Percentiles rank a stretch among this genome's conserved stretches.
Conservation (phyloP, 345 rosid species). For the Brassica rapa region DNA sequence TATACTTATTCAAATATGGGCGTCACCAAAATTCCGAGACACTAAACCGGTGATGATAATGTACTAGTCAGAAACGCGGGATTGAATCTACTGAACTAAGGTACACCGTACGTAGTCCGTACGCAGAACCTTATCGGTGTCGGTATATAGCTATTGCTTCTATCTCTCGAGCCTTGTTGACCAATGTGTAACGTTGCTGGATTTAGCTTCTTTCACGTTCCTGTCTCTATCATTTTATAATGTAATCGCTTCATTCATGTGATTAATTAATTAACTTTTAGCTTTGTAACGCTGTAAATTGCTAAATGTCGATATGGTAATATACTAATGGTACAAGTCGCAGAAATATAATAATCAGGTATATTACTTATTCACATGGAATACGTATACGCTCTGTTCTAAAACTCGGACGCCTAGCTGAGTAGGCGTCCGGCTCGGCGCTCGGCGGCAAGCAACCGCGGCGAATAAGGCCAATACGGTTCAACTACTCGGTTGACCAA, state of each 20-base stretch:
- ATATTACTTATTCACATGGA: background rate
- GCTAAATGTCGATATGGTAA: background rate
- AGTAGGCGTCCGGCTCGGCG: no score
- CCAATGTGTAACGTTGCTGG: slow-evolving; percentile 32
- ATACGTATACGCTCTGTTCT: background rate
- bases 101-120: background rate
- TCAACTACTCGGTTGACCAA: no score
- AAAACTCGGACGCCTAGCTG: no score
- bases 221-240: slow-evolving; percentile 19
- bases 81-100: background rate
- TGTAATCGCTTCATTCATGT: slow-evolving; percentile 6
- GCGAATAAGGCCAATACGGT: no score
- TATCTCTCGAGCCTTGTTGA: slow-evolving; percentile 3
- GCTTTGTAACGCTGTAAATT: background rate
- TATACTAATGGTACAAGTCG: slow-evolving; percentile 26
- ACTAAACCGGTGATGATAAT: background rate
- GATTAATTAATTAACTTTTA: background rate
- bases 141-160: background rate
- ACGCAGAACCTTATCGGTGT: background rate
- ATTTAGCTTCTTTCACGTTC: slow-evolving; percentile 33
- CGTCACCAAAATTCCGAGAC: background rate
- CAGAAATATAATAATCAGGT: background rate
- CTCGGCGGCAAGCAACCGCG: no score
- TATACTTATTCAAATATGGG: background rate
- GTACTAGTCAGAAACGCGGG: background rate